These are phyloP conservation scores for Cucurbita moschata DNA, from an alignment of 306 rosid species.

Conservation along the genomic window DNA sequence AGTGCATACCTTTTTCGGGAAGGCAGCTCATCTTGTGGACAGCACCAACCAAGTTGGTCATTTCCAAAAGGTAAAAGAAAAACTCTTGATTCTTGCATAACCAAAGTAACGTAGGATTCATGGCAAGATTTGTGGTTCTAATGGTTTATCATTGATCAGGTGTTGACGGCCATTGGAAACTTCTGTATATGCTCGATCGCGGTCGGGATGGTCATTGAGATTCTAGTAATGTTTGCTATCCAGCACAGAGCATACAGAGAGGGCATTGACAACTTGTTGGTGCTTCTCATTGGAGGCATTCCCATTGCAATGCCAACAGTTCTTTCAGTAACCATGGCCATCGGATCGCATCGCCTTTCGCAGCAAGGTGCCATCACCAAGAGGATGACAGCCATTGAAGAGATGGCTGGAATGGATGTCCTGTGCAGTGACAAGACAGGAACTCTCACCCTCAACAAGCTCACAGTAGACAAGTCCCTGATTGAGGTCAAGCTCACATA, in stretches of 20 bases:
- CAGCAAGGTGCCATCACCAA: slow-evolving; percentile 93
- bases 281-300: slow-evolving; percentile 87
- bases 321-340: slow-evolving; percentile 89
- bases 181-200: slow-evolving; percentile 85
- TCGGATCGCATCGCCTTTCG: slow-evolving; percentile 76
- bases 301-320: slow-evolving; percentile 98
- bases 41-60: slow-evolving; percentile 95
- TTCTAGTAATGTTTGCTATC: slow-evolving; percentile 65
- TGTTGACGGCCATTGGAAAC: slow-evolving; percentile 86
- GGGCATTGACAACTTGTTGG: slow-evolving; percentile 81
- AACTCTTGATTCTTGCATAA: neutral
- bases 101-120: neutral
- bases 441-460: slow-evolving; percentile 91
- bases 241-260: slow-evolving; percentile 65
- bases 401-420: slow-evolving; percentile 96
- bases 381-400: slow-evolving; percentile 97
- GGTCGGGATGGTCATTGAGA: slow-evolving; percentile 69
- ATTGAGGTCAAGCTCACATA: slow-evolving; percentile 41
- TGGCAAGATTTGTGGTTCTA: neutral
- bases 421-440: slow-evolving; percentile 96
- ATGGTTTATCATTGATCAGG: slow-evolving; percentile 20
- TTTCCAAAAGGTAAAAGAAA: slow-evolving; percentile 55
- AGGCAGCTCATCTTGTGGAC: slow-evolving; percentile 92
- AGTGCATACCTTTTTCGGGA: slow-evolving; percentile 85
- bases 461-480: slow-evolving; percentile 56